These are phyloP conservation scores for Vitis hybrid DNA, from an alignment of 177 flowering plant genomes.

Conservation along the genomic window DNA sequence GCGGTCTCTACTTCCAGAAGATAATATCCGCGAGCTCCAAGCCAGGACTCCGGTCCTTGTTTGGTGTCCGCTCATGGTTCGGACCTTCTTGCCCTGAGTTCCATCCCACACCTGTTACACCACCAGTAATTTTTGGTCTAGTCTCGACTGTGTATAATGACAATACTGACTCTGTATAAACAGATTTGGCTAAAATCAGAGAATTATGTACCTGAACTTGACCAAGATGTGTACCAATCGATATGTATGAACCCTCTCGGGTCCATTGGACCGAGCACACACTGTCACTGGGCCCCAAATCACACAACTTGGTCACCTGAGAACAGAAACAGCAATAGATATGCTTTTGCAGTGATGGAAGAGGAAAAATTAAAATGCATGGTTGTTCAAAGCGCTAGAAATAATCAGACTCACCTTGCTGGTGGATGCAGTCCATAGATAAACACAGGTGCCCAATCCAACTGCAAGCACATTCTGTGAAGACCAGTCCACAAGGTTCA, in stretches of 20 bases:
- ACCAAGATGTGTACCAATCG: slow-evolving; percentile 88
- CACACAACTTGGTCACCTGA: slow-evolving; percentile 95
- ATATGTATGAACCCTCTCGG: slow-evolving; percentile 88
- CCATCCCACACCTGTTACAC: slow-evolving; percentile 84
- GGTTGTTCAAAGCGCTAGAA: neutral
- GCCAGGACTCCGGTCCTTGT: slow-evolving; percentile 93
- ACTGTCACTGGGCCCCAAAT: slow-evolving; percentile 83
- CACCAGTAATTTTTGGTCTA: neutral
- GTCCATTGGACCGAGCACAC: slow-evolving; percentile 97
- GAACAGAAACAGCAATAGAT: neutral
- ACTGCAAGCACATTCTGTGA: slow-evolving; percentile 98
- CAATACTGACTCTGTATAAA: no score
- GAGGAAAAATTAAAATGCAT: neutral
- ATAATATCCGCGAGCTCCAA: slow-evolving; percentile 83
- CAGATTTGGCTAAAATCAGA: neutral
- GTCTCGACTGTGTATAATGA: neutral
- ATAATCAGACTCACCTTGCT: slow-evolving; percentile 58
- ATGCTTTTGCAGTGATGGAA: neutral
- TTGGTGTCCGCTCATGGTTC: slow-evolving; percentile 94
- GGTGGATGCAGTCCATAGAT: slow-evolving; percentile 93
- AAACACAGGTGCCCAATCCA: slow-evolving; percentile 94
- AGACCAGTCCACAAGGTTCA: slow-evolving; percentile 98
- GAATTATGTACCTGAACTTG: slow-evolving; percentile 75
- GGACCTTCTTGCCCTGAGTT: slow-evolving; percentile 77
- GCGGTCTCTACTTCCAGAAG: slow-evolving; percentile 97